phyloP scores from a whole-genome alignment of 1,284 basidiomycete species.

The Sutorius eximius region DNA sequence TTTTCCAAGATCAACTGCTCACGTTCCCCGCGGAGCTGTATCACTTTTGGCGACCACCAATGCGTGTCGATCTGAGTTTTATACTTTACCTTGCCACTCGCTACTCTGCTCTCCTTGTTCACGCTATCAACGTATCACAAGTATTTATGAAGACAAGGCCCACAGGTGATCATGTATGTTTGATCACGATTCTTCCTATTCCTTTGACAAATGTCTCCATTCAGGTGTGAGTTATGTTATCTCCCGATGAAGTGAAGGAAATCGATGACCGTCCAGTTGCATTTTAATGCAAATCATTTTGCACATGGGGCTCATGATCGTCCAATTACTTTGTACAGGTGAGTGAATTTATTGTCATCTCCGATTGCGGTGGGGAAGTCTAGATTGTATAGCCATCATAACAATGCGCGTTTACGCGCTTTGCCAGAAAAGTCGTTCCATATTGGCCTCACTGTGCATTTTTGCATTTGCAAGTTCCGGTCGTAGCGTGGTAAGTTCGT shows the following conservation, averaged over 20 bases:
- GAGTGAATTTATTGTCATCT: background rate
- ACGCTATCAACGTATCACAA: conserved; percentile 4
- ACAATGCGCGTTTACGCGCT: conserved; percentile 35
- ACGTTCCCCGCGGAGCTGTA: conserved; percentile 39
- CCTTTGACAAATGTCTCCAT: background rate
- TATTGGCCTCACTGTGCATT: conserved; percentile 15
- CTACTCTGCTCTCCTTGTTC: conserved; percentile 36
- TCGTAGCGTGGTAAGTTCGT: conserved; percentile 23
- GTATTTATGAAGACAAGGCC: background rate
- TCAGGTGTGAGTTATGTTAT: conserved; percentile 10
- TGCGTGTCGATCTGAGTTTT: conserved; percentile 27
- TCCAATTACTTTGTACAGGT: conserved; percentile 16
- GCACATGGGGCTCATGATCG: conserved; percentile 1
- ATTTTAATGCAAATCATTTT: background rate
- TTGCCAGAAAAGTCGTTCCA: conserved; percentile 21
- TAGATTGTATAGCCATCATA: conserved; percentile 25
- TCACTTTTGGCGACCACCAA: conserved; percentile 37
- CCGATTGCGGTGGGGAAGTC: conserved; percentile 14
- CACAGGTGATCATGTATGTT: background rate
- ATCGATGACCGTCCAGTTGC: conserved; percentile 4
- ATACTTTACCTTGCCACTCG: conserved; percentile 40
- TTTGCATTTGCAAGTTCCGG: conserved; percentile 2
- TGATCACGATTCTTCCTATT: background rate
- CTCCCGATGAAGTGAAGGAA: too few species aligned
- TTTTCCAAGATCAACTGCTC: conserved; percentile 44